phyloP scores from a whole-genome alignment of 768 basidiomycete genomes.

The Hemileccinum rubropunctum region DNA sequence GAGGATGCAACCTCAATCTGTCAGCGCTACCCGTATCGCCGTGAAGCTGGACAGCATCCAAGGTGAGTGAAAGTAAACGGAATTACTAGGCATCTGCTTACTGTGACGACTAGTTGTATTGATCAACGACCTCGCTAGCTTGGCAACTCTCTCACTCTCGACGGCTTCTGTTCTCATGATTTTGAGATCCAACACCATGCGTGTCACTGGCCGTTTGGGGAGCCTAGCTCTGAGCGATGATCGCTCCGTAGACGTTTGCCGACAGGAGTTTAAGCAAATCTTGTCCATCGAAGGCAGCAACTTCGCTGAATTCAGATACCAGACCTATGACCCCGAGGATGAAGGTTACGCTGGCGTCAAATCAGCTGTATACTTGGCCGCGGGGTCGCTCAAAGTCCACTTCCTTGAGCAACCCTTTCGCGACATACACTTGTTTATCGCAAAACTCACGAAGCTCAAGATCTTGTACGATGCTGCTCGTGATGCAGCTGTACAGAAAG shows the following conservation, averaged over 20 bases:
- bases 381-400: conserved; percentile 88
- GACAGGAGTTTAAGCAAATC: conserved; percentile 75
- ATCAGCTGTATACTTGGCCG: conserved; percentile 74
- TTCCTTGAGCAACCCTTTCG: conserved; percentile 92
- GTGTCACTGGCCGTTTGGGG: conserved; percentile 78
- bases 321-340: conserved; percentile 79
- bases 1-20: conserved; percentile 5
- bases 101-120: conserved; percentile 56
- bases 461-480: conserved; percentile 93
- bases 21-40: conserved; percentile 72
- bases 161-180: conserved; percentile 85
- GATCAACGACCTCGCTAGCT: conserved; percentile 60
- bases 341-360: conserved; percentile 75
- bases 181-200: conserved; percentile 67
- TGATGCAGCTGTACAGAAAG: conserved; percentile 86
- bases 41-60: conserved; percentile 83
- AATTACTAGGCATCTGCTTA: conserved; percentile 9
- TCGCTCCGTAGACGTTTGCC: conserved; percentile 45
- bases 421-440: conserved; percentile 77
- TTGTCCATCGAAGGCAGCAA: conserved; percentile 93
- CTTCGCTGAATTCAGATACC: conserved; percentile 91
- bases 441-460: conserved; percentile 88
- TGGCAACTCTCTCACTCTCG: conserved; percentile 87
- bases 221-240: conserved; percentile 82
- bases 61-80: conserved; percentile 43